Base-by-base conservation (phyloP, 495 filamentous ascomycete genomes). In the Penicillium egyptiacum region DNA sequence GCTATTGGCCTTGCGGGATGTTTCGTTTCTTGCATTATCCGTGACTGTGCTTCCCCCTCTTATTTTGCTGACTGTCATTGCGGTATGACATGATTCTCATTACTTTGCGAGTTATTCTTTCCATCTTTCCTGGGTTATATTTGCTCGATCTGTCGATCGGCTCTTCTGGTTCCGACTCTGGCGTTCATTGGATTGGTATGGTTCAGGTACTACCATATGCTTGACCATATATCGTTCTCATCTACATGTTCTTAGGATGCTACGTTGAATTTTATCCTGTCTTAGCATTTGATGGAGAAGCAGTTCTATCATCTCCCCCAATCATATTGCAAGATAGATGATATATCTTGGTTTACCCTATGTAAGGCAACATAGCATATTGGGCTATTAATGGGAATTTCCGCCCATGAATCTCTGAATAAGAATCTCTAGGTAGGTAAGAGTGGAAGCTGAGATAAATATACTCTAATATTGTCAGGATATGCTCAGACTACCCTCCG, bases 141-240 rank as follows among this genome's bases (percentile, higher is more conserved):
- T 55, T 59, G 48, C 42, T 63, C 43, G 54, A 23, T 55, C 31
- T 52, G 20, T 52, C 28, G 31, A 43, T 60, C 48, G 5, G 39
- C 51, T 40, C 35, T 56, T 19, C 40, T 40, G 53, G 22, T 47
- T 54, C 55, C 10, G 20, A 55, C 23, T 55, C 22, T 51, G 62
- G 65, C 65, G 62, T 62, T 57, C 25, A 47, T 63, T 49, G 58
- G 58, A 57, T 47, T 52, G 56, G 50, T 57, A 55, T 17, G 17
- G 41, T 44, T 49, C 22, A 25, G 55, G 50, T 58, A 46, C 26
- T 55, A 42, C 55, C 46, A 50, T 40, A 46, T 63, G 28, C 46
- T 35, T 50, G 42, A 37, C 50, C 35, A 51, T 17, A 54, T 50
- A 55, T 31, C 40, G 31, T 41, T 59, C 6, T 57, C 47, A 12